phyloP scores from a whole-genome alignment of 306 rosid species.

The Cicer cuneatum region DNA sequence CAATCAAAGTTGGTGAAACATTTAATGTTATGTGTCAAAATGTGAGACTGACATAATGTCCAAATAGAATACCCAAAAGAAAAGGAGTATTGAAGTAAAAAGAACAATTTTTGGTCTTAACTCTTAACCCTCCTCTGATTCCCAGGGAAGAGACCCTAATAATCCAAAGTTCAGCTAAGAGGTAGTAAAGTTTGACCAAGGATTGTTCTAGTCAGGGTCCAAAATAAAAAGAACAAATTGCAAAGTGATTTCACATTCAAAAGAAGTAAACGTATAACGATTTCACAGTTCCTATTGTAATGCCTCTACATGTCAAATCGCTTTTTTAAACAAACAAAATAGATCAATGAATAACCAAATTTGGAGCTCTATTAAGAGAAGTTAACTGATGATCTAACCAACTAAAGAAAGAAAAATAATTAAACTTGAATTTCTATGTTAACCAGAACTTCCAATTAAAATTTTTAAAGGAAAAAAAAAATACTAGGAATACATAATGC shows the following conservation, averaged over 20 bases:
- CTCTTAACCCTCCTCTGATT: too few species aligned
- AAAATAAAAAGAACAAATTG: neutral
- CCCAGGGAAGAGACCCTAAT: too few species aligned
- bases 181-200: too few species aligned
- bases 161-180: too few species aligned
- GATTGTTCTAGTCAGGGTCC: too few species aligned
- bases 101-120: too few species aligned
- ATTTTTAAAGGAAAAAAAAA: neutral
- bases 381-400: conserved; percentile 4
- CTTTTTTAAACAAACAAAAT: too few species aligned
- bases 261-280: conserved; percentile 28
- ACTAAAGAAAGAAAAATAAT: conserved; percentile 5
- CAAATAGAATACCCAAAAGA: conserved; percentile 36
- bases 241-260: conserved; percentile 33
- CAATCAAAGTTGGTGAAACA: conserved; percentile 35
- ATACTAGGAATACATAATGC: conserved; percentile 10
- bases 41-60: conserved; percentile 21
- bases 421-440: conserved; percentile 5
- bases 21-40: neutral
- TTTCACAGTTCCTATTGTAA: neutral
- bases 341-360: neutral
- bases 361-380: conserved; percentile 17
- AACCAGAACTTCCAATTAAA: neutral
- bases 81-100: neutral
- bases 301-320: too few species aligned